phyloP scores from a whole-genome alignment of 2,329 filamentous ascomycete genomes.

The Cephalotrichum gorgonifer region DNA sequence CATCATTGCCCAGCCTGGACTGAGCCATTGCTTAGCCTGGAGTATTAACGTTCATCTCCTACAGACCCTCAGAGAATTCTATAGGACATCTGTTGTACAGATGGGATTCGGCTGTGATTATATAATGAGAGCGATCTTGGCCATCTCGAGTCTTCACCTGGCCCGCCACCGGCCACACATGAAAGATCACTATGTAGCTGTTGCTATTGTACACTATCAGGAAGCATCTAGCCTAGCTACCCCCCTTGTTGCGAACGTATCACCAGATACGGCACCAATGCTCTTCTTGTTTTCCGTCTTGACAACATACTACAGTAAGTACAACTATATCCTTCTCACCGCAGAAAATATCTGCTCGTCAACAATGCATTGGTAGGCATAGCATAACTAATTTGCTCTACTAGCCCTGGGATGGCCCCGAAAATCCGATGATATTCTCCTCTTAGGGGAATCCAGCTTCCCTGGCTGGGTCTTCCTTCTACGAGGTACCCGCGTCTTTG shows the following conservation, averaged over 20 bases:
- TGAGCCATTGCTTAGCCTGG: no score
- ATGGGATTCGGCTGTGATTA: slow-evolving; percentile 34
- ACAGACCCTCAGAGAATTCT: slow-evolving; percentile 27
- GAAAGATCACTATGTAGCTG: slow-evolving; percentile 23
- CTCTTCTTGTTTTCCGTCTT: slow-evolving; percentile 19
- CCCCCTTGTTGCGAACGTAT: slow-evolving; percentile 12
- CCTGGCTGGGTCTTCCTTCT: slow-evolving; percentile 13
- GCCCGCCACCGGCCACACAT: slow-evolving; percentile 26
- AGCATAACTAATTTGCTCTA: background rate
- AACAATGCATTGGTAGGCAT: background rate
- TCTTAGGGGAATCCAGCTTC: slow-evolving; percentile 2
- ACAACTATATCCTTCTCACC: no score
- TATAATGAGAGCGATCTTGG: slow-evolving; percentile 36
- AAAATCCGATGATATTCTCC: background rate
- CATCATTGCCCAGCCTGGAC: slow-evolving; percentile 16
- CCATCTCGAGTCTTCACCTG: slow-evolving; percentile 38
- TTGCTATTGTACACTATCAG: slow-evolving; percentile 16
- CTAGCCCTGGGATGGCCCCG: background rate
- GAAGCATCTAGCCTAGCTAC: slow-evolving; percentile 18
- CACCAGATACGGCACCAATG: slow-evolving; percentile 12
- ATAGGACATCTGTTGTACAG: slow-evolving; percentile 34
- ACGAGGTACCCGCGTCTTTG: slow-evolving; percentile 4
- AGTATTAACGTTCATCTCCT: background rate
- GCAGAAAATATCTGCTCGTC: background rate
- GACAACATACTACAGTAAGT: slow-evolving; percentile 21